Base-by-base conservation (phyloP, 768 basidiomycete species). In the Collybiopsis confluens region DNA sequence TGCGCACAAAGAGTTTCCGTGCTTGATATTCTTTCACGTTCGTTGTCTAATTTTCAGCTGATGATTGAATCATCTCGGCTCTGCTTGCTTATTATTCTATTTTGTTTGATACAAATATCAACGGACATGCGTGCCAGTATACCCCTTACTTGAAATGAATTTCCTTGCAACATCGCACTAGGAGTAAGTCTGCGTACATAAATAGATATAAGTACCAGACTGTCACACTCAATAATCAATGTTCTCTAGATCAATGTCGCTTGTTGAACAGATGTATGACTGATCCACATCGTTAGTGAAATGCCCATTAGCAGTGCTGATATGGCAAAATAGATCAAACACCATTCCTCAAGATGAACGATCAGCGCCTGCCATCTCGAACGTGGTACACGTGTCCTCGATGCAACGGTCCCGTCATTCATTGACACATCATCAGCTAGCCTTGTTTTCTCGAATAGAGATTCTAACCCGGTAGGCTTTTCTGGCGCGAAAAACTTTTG, bases 401-500 rank as follows among this genome's bases (percentile, higher is more conserved):
- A 20, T 24, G 23, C 13, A 28, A 16, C 21, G 10, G 61, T 52
- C 9, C 44, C 61, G 44, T 65, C 59, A 16, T 35, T 45, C 62
- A 67, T 60, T 15, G 61, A 51, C 21, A 64, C 55, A 48, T 83
- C 82, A 49, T 86, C 82, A 21, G 70, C 70, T 7, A 86, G 68
- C 46, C 73, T 76, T 10, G 86, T 82, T 56, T 71, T 73, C 54
- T 83, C 82, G 56, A 90, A 85, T 15, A 91, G 68, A 35, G 75
- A 73, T 65, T 91, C 88, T 7, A 91, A 73, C 13, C 88, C 88
- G 1, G 88, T 91, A 1, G 88, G 86, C 56, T 81, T 78, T 64
- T 90, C 88, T 0, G 88, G 88, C 15, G 86, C 79, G 59, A 90
- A 91, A 63, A 90, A 91, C 13, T 78, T 76, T 59, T 89, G 88